These are phyloP conservation scores for Linnemannia schmuckeri DNA, from an alignment of 192 early-diverging fungal genomes.

Conservation along the genomic window DNA sequence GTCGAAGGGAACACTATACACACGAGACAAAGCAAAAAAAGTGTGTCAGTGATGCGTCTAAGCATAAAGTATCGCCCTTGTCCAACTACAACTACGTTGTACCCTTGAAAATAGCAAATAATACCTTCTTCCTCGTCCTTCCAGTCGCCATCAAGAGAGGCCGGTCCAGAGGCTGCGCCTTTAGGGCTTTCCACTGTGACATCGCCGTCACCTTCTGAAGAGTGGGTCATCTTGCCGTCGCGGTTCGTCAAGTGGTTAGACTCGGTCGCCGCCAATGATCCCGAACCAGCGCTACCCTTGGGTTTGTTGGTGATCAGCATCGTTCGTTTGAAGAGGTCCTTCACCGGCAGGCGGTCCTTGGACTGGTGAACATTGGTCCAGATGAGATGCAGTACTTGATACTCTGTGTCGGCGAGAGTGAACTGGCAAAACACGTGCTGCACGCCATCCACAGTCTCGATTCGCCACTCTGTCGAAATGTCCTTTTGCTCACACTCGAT, in stretches of 20 bases:
- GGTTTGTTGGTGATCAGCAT: conserved; percentile 47
- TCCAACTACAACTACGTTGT: no score
- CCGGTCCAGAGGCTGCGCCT: conserved; percentile 16
- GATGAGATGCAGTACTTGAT: conserved; percentile 48
- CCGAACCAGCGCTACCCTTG: conserved; percentile 50
- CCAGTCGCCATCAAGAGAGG: conserved; percentile 21
- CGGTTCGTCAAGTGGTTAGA: conserved; percentile 36
- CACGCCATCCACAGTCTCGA: conserved; percentile 45
- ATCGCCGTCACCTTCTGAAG: not conserved
- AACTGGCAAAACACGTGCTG: conserved; percentile 49
- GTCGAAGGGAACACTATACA: conserved; percentile 63
- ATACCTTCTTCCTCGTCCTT: conserved; percentile 38
- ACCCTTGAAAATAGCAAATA: not conserved
- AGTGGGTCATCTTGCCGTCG: conserved; percentile 24
- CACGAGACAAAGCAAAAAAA: not conserved
- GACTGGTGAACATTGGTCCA: conserved; percentile 49
- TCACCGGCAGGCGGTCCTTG: conserved; percentile 44
- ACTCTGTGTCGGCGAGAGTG: conserved; percentile 42
- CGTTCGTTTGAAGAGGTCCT: conserved; percentile 35
- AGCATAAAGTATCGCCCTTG: no score
- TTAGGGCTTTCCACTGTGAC: not conserved
- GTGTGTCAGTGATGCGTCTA: not conserved
- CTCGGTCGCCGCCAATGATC: conserved; percentile 48
- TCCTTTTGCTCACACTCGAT: conserved; percentile 56
- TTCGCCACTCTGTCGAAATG: conserved; percentile 55